Evolutionary conservation across 2,329 filamentous ascomycete genomes (phyloP), one percentile per base, ranked within the genome.

Genomic region (Colletotrichum nymphaeae): DNA sequence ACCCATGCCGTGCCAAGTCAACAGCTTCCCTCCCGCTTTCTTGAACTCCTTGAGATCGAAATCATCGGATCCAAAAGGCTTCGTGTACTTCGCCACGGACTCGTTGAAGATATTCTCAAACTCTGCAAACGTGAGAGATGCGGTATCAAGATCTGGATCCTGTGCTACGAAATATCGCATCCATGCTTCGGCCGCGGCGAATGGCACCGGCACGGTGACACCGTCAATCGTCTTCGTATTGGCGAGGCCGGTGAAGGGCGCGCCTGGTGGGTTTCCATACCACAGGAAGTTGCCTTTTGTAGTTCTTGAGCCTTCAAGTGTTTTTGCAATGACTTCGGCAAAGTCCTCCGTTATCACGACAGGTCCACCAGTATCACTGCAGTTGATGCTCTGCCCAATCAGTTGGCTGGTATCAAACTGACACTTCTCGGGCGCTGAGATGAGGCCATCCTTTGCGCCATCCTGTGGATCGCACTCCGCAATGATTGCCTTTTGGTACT

Each of bases 1-100:
- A 11, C 80, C 80, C 53, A 58, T 56, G 42, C 85, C 85, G 75
- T 86, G 85, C 78, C 83, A 86, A 52, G 84, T 78, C 30, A 86
- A 30, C 14, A 86, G 68, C 77, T 86, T 86, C 53, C 82, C 81
- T 16, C 85, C 85, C 5, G 76, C 76, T 3, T 74, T 74, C 56
- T 75, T 76, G 74, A 82, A 84, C 1, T 73, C 75, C 0, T 76
- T 62, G 4, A 83, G 74, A 49, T 79, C 79, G 62, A 80, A 77
- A 57, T 79, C 76, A 42, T 76, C 76, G 12, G 80, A 78, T 9
- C 77, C 77, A 75, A 79, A n/a, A 37, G 46, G 12, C 11, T 59
- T 30, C 14, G 26, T 67, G 6, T 35, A 70, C 28, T 60, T 58
- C 9, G 35, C 37, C 1, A 53, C 53, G 1, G 68, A 70, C 32